Conservation (phyloP, 306 rosid species). For the Quillaja saponaria region DNA sequence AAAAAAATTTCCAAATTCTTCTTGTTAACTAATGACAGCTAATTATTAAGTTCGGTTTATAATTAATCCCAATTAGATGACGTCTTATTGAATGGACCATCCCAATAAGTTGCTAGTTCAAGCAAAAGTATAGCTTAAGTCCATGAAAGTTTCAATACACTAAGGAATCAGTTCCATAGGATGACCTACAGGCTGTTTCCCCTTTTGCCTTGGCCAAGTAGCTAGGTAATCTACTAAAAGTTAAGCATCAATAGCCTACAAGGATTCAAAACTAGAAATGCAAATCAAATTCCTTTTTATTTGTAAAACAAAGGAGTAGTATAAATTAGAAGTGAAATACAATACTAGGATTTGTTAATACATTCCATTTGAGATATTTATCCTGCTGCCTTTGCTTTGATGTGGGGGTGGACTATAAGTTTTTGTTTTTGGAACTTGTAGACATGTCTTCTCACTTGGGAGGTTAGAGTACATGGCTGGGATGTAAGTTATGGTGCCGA, state of each 20-base stretch:
- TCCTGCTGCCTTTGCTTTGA: slow-evolving; percentile 1
- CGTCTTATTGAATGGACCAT: no score
- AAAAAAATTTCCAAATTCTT: slow-evolving; percentile 2
- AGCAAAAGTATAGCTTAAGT: no score
- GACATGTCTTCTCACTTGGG: slow-evolving; percentile 57
- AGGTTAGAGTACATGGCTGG: slow-evolving; percentile 75
- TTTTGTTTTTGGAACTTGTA: slow-evolving; percentile 29
- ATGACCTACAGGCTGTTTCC: no score
- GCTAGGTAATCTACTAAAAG: neutral
- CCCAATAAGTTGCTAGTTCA: no score
- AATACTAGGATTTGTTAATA: neutral
- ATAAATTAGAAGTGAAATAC: neutral
- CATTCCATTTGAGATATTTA: neutral
- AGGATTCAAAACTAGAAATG: slow-evolving; percentile 18
- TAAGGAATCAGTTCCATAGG: no score
- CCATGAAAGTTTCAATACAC: no score
- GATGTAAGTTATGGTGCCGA: slow-evolving; percentile 72
- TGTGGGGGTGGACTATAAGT: slow-evolving; percentile 8
- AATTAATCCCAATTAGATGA: no score
- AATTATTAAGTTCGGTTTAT: neutral
- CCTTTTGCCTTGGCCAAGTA: neutral
- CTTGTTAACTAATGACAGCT: slow-evolving; percentile 1
- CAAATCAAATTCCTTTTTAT: neutral
- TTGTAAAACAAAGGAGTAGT: slow-evolving; percentile 5
- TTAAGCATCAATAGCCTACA: slow-evolving; percentile 6